Evolutionary conservation across 164 flowering plant genomes (phyloP), one percentile per base, ranked within the genome.

Genomic region (Magnolia changhungtana): DNA sequence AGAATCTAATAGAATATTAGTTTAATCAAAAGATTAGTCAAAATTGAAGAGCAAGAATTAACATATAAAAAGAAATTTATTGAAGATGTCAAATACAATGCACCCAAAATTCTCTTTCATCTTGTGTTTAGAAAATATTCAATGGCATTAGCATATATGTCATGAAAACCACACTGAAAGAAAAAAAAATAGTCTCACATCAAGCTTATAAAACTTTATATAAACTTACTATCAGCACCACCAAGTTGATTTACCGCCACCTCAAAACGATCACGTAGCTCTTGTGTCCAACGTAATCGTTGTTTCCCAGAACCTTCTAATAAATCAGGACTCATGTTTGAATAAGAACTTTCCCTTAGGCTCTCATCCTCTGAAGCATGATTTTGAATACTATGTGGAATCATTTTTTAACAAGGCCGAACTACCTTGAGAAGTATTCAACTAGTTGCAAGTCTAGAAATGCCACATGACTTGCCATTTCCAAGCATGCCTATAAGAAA

Each of bases 141-240:
- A 37, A 37, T 4, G 45, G 45, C 45, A 37, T 55, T 8, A 55
- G 3, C 18, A 55, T 55, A 55, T 55, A 55, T 55, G 61, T 55
- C 13, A 55, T 55, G 13, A 55, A 55, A 37, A 37, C 45, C 18
- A 16, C 18, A 14, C 0, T 1, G 29, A 27, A 27, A 27, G 29
- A 27, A 27, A 27, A 27, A 10, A 55, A 55, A 55, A 11, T 55
- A 55, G 16, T 11, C 18, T 55, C 18, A 11, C 18, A 55, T 55
- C 61, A 9, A 55, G 7, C 45, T 37, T 37, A 37, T 37, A 37
- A 37, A 37, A 37, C 2, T 5, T 3, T 37, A 37, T 3, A 37
- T 37, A 37, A 63, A 88, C 94, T 83, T 84, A 90, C 94, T 84
- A 67, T 90, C 94, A 23, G 94, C 88, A 71, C 96, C 94, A 58